Conservation (phyloP, 2,329 filamentous ascomycete species). For the Penicillium brevicompactum region DNA sequence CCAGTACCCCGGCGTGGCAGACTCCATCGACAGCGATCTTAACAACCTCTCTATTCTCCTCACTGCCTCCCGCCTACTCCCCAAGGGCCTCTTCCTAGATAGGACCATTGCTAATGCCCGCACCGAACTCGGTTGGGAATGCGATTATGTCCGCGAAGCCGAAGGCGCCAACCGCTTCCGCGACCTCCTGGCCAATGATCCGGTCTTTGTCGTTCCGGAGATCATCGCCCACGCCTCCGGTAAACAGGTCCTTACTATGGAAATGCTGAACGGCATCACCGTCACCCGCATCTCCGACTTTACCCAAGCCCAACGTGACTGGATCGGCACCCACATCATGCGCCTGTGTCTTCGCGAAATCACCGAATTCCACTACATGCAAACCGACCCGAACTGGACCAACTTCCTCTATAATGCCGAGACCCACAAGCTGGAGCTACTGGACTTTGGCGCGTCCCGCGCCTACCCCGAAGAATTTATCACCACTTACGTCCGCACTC, state of each 20-base stretch:
- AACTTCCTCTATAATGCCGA: slow-evolving; percentile 89
- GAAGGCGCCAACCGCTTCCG: slow-evolving; percentile 76
- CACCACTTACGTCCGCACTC: slow-evolving; percentile 73
- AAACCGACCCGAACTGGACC: slow-evolving; percentile 99
- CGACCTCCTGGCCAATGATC: slow-evolving; percentile 73
- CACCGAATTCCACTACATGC: slow-evolving; percentile 95
- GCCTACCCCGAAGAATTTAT: slow-evolving; percentile 84
- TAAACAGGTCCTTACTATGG: slow-evolving; percentile 86
- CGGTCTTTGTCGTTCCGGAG: slow-evolving; percentile 76
- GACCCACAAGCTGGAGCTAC: slow-evolving; percentile 75
- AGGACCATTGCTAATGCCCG: slow-evolving; percentile 97
- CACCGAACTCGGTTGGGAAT: slow-evolving; percentile 92
- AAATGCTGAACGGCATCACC: slow-evolving; percentile 81
- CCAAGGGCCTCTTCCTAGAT: slow-evolving; percentile 89
- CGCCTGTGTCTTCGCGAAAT: slow-evolving; percentile 92
- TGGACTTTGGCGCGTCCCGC: slow-evolving; percentile 92
- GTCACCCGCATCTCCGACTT: slow-evolving; percentile 80
- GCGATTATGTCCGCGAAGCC: slow-evolving; percentile 89
- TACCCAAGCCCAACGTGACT: slow-evolving; percentile 82
- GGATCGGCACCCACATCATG: slow-evolving; percentile 93
- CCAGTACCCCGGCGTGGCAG: slow-evolving; percentile 93
- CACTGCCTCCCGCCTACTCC: slow-evolving; percentile 84
- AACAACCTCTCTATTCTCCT: slow-evolving; percentile 91
- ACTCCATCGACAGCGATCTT: slow-evolving; percentile 94
- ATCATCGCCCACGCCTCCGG: slow-evolving; percentile 80